Evolutionary conservation across 2,329 filamentous ascomycete genomes (phyloP).

Genomic region (Neocatenulostroma microsporum): DNA sequence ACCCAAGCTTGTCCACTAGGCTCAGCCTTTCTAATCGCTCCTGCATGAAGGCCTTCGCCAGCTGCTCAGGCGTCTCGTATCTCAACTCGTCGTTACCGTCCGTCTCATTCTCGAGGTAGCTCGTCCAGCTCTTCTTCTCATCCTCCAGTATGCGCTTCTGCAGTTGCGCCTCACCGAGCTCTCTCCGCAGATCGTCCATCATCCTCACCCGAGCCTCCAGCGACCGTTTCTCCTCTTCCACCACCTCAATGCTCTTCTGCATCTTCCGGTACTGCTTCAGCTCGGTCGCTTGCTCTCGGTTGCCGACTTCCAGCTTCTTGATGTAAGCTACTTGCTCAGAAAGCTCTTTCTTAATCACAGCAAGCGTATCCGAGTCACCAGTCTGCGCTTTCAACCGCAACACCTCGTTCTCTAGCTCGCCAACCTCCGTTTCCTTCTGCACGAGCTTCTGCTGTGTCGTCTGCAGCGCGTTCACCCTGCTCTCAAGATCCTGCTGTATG

Average conservation of each 20-base stretch:
- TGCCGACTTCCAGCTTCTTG: conserved; percentile 69
- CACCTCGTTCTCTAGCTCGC: conserved; percentile 72
- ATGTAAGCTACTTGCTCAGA: conserved; percentile 91
- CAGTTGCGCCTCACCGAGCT: conserved; percentile 70
- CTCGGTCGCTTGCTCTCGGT: conserved; percentile 70
- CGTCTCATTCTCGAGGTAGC: conserved; percentile 66
- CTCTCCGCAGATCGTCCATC: conserved; percentile 64
- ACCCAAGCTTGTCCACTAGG: conserved; percentile 72
- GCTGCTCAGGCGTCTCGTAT: conserved; percentile 79
- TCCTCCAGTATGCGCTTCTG: conserved; percentile 84
- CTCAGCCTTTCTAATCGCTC: conserved; percentile 73
- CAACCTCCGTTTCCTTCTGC: conserved; percentile 63
- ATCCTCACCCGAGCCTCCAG: conserved; percentile 70
- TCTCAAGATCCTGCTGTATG: conserved; percentile 50
- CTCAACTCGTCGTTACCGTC: conserved; percentile 55
- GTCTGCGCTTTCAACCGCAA: conserved; percentile 77
- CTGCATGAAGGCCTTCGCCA: conserved; percentile 75
- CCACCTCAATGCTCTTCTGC: conserved; percentile 81
- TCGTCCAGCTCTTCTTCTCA: conserved; percentile 77
- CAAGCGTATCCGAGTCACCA: conserved; percentile 76
- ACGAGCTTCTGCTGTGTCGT: conserved; percentile 58
- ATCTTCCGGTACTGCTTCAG: conserved; percentile 72
- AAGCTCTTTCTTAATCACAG: conserved; percentile 77
- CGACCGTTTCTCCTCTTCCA: conserved; percentile 88
- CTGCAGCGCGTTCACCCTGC: conserved; percentile 50